A percentile compares a stretch with the other conserved stretches of the same genome.
phyloP scores from a whole-genome alignment of 176 grass and related monocot genomes.

The Ampelocalamus luodianensis region DNA sequence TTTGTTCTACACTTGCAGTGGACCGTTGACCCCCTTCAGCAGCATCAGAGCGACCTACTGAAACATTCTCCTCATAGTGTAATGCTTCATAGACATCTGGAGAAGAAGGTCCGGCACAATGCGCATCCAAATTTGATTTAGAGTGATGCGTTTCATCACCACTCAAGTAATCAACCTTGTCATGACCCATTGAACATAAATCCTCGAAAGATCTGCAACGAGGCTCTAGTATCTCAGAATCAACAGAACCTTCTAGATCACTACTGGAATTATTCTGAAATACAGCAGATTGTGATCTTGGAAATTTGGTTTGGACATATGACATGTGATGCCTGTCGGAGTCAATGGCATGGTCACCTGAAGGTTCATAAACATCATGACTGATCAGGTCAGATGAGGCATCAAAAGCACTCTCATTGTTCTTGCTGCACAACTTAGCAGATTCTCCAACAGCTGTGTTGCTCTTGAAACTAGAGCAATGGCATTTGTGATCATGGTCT shows the following conservation, averaged over 20 bases:
- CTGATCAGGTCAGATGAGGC: slow-evolving; percentile 42
- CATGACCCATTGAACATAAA: slow-evolving; percentile 43
- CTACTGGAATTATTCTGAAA: slow-evolving; percentile 44
- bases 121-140: slow-evolving; percentile 41
- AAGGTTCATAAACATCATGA: slow-evolving; percentile 50
- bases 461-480: slow-evolving; percentile 37
- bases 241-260: slow-evolving; percentile 39
- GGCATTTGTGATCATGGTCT: slow-evolving; percentile 15
- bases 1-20: slow-evolving; percentile 34
- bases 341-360: slow-evolving; percentile 47
- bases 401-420: slow-evolving; percentile 35
- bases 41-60: slow-evolving; percentile 47
- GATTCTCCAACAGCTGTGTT: slow-evolving; percentile 40
- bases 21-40: slow-evolving; percentile 49
- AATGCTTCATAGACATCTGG: slow-evolving; percentile 26
- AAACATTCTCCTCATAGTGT: slow-evolving; percentile 38
- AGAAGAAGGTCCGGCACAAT: slow-evolving; percentile 41
- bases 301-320: slow-evolving; percentile 47
- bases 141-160: slow-evolving; percentile 36
- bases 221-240: slow-evolving; percentile 42
- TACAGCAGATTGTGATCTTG: slow-evolving; percentile 62
- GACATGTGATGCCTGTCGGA: slow-evolving; percentile 37
- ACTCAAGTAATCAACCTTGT: slow-evolving; percentile 48
- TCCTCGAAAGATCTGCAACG: slow-evolving; percentile 58
- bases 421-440: slow-evolving; percentile 7